Evolutionary conservation across 2,329 filamentous ascomycete genomes (phyloP).

Genomic region (Pyrenochaeta sp.): DNA sequence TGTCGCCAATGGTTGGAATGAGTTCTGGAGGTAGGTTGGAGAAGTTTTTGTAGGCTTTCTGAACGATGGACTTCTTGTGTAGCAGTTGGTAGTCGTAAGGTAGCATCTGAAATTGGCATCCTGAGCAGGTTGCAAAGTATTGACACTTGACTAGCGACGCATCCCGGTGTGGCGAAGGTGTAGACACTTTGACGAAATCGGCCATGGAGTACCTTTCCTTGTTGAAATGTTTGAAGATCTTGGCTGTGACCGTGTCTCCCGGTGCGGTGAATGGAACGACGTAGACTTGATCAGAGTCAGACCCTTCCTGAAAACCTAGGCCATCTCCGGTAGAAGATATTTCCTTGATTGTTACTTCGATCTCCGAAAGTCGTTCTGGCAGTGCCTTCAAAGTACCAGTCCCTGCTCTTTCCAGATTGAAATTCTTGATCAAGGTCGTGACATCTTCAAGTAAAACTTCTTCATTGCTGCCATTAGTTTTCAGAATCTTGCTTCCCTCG

Average conservation of each 20-base stretch:
- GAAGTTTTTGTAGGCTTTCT: constrained; percentile 92
- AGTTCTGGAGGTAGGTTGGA: constrained; percentile 78
- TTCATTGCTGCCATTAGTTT: constrained; percentile 56
- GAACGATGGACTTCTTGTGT: constrained; percentile 84
- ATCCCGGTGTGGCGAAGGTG: constrained; percentile 77
- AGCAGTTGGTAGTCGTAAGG: constrained; percentile 84
- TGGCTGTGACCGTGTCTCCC: constrained; percentile 80
- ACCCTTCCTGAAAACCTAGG: constrained; percentile 73
- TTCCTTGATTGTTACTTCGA: constrained; percentile 80
- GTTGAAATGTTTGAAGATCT: constrained; percentile 75
- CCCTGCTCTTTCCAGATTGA: constrained; percentile 31
- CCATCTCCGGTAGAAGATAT: constrained; percentile 94
- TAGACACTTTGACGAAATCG: constrained; percentile 81
- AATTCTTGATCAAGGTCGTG: constrained; percentile 50
- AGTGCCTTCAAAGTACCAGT: constrained; percentile 47
- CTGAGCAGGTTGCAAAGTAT: constrained; percentile 85
- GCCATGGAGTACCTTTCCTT: constrained; percentile 74
- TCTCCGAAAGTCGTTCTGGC: constrained; percentile 74
- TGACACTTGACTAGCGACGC: constrained; percentile 78
- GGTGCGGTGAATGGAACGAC: constrained; percentile 88
- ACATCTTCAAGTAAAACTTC: constrained; percentile 58
- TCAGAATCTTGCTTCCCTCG: constrained; percentile 43
- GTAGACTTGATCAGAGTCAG: constrained; percentile 73
- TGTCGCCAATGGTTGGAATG: constrained; percentile 79
- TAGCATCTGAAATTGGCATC: constrained; percentile 98